Percentiles rank a stretch among this genome's conserved stretches.
Conservation (phyloP, 768 basidiomycete species). For the Russula olivacea region DNA sequence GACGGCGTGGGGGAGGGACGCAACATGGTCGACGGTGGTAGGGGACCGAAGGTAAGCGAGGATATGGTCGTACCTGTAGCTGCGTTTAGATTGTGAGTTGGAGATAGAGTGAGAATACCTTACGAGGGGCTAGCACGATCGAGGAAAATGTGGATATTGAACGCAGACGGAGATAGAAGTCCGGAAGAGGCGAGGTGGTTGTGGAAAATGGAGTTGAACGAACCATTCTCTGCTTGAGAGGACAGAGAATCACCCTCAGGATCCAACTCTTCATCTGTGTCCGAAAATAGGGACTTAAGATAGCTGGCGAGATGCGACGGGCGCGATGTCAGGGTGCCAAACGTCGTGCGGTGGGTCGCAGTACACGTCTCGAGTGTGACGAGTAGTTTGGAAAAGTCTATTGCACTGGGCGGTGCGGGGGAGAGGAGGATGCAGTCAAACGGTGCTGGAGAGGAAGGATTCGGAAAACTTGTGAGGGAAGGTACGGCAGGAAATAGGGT, state of each 20-base stretch:
- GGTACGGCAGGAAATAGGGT: conserved; percentile 45
- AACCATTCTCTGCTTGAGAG: conserved; percentile 40
- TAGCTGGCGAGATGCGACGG: conserved; percentile 55
- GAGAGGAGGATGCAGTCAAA: conserved; percentile 68
- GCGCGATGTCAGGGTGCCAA: conserved; percentile 61
- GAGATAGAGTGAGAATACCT: conserved; percentile 32
- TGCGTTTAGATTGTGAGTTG: conserved; percentile 4
- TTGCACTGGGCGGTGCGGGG: conserved; percentile 38
- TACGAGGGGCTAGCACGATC: conserved; percentile 77
- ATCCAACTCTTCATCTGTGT: conserved; percentile 32
- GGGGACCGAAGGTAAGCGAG: conserved; percentile 64
- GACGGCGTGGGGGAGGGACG: conserved; percentile 54
- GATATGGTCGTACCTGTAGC: conserved; percentile 60
- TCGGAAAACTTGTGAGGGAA: conserved; percentile 39
- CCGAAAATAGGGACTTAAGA: conserved; percentile 30
- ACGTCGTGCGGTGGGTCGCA: conserved; percentile 54
- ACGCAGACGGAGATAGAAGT: conserved; percentile 40
- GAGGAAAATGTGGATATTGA: conserved; percentile 63
- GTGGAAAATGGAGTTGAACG: conserved; percentile 49
- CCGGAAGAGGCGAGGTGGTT: conserved; percentile 61
- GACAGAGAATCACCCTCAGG: conserved; percentile 52
- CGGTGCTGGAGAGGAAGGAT: conserved; percentile 45
- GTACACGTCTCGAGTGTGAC: conserved; percentile 74
- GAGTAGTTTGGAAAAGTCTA: conserved; percentile 58
- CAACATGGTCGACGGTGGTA: conserved; percentile 41